A percentile compares a stretch with the other conserved stretches of the same genome.
Evolutionary conservation across 1,284 basidiomycete species (phyloP).

Genomic region (Trichosporon asahii): DNA sequence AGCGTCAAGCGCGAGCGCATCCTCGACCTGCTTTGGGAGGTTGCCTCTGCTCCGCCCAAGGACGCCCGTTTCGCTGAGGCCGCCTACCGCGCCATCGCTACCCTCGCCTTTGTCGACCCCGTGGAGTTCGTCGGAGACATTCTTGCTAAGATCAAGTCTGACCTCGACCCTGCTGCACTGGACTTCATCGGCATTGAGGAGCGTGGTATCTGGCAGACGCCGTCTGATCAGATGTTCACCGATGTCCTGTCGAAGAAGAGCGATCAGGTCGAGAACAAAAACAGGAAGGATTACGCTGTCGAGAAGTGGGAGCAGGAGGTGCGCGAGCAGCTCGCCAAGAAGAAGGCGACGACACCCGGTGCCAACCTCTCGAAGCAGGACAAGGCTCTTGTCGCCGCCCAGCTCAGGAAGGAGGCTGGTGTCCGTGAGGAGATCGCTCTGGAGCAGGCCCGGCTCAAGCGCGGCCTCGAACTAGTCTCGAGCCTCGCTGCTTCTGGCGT

Average conservation of each 20-base stretch:
- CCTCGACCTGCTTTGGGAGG: conserved; percentile 40
- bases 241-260: conserved; percentile 70
- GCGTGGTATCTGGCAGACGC: conserved; percentile 77
- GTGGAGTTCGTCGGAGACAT: conserved; percentile 64
- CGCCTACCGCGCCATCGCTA: conserved; percentile 69
- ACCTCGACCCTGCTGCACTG: conserved; percentile 62
- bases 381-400: conserved; percentile 70
- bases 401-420: conserved; percentile 71
- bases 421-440: conserved; percentile 61
- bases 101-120: conserved; percentile 75
- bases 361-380: conserved; percentile 74
- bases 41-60: conserved; percentile 26
- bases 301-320: conserved; percentile 91
- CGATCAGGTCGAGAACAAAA: conserved; percentile 59
- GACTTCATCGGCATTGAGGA: conserved; percentile 68
- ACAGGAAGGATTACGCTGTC: conserved; percentile 81
- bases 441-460: conserved; percentile 60
- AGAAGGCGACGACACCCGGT: conserved; percentile 57
- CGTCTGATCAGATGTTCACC: conserved; percentile 70
- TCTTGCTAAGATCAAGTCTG: conserved; percentile 62
- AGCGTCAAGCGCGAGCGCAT: conserved; percentile 37
- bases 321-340: conserved; percentile 74
- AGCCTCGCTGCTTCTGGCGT: conserved; percentile 63
- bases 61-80: conserved; percentile 54
- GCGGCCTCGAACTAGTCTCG: conserved; percentile 66